Percentiles rank a stretch among this genome's conserved stretches.
These are phyloP conservation scores for Dimocarpus longan DNA, from an alignment of 345 rosid species.

Conservation along the genomic window DNA sequence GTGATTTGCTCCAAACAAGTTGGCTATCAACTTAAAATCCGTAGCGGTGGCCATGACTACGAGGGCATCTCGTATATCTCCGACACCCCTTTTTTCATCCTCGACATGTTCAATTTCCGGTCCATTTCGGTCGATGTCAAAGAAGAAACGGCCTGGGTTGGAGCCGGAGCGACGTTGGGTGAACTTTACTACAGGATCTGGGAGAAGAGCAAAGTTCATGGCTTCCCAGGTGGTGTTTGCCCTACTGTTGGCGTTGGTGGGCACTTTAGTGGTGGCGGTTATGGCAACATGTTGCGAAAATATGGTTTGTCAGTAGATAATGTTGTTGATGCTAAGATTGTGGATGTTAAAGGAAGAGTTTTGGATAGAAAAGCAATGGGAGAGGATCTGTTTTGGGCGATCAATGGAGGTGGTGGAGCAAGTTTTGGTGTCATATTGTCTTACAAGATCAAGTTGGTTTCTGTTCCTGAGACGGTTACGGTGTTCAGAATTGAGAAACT, in stretches of 20 bases:
- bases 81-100: slow-evolving; percentile 51
- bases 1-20: slow-evolving; percentile 51
- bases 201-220: slow-evolving; percentile 44
- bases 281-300: slow-evolving; percentile 59
- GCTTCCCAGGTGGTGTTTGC: slow-evolving; percentile 64
- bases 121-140: slow-evolving; percentile 32
- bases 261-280: slow-evolving; percentile 64
- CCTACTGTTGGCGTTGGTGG: slow-evolving; percentile 77
- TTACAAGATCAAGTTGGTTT: slow-evolving; percentile 54
- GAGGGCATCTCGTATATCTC: slow-evolving; percentile 61
- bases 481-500: slow-evolving; percentile 44
- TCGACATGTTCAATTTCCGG: slow-evolving; percentile 55
- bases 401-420: slow-evolving; percentile 61
- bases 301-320: slow-evolving; percentile 56
- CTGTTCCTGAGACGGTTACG: slow-evolving; percentile 52
- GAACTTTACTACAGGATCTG: slow-evolving; percentile 53
- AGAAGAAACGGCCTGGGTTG: slow-evolving; percentile 50
- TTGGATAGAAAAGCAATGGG: slow-evolving; percentile 55
- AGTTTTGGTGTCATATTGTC: slow-evolving; percentile 60
- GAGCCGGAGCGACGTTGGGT: slow-evolving; percentile 55
- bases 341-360: slow-evolving; percentile 49
- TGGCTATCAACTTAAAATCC: slow-evolving; percentile 47
- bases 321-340: slow-evolving; percentile 56
- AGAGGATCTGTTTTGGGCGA: slow-evolving; percentile 66
- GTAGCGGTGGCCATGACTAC: slow-evolving; percentile 68